Conservation (phyloP, 75 land plant genomes). For the Picea sitchensis region DNA sequence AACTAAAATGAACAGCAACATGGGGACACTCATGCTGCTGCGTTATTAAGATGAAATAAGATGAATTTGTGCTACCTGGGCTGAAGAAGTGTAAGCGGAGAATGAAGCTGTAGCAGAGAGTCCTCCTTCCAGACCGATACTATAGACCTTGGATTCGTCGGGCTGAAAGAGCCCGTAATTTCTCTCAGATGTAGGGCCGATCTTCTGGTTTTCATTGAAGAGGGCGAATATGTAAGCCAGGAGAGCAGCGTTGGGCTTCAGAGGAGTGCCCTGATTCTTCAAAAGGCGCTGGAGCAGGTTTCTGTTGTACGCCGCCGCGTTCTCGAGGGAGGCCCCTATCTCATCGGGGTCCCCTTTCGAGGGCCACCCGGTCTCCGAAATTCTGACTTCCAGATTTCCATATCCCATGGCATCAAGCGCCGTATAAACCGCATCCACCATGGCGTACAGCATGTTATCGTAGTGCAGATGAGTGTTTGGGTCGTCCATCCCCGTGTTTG, state of each 20-base stretch:
- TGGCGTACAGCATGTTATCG: slow-evolving; percentile 77
- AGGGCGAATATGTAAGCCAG: slow-evolving; percentile 71
- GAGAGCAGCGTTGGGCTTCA: slow-evolving; percentile 42
- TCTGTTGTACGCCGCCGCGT: slow-evolving; percentile 53
- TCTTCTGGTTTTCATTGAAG: slow-evolving; percentile 75
- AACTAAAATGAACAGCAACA: no score
- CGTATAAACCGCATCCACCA: slow-evolving; percentile 63
- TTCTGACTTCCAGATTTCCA: slow-evolving; percentile 42
- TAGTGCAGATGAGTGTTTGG: slow-evolving; percentile 58
- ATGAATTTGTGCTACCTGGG: not conserved
- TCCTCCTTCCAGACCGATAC: slow-evolving; percentile 45
- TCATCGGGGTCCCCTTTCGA: slow-evolving; percentile 64
- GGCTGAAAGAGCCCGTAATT: slow-evolving; percentile 77
- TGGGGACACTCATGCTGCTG: no score
- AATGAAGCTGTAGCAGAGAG: slow-evolving; percentile 18
- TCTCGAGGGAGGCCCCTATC: slow-evolving; percentile 49
- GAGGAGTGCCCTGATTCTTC: slow-evolving; percentile 58
- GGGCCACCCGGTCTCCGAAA: slow-evolving; percentile 90
- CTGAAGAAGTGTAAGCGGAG: slow-evolving; percentile 39
- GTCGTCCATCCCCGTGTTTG: slow-evolving; percentile 48
- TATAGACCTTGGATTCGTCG: slow-evolving; percentile 53
- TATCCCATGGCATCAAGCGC: slow-evolving; percentile 55
- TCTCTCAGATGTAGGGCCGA: slow-evolving; percentile 79
- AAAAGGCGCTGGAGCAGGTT: slow-evolving; percentile 52
- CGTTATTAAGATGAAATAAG: no score